Conservation (phyloP, 1,139 yeast genomes). For the Geotrichum reessii region DNA sequence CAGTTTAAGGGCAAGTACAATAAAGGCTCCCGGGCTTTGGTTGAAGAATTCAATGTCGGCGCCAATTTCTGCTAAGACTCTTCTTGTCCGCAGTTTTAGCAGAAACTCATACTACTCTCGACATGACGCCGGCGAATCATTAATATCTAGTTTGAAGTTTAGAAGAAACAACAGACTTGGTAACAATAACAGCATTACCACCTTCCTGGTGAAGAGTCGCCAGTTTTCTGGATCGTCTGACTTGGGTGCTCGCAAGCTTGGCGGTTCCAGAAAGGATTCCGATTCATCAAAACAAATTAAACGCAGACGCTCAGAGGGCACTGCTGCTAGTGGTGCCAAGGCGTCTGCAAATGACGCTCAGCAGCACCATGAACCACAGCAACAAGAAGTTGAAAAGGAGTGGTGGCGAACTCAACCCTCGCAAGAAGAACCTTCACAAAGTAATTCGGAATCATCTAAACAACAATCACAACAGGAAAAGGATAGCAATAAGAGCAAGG, state of each 20-base stretch:
- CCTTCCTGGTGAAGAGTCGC: not conserved
- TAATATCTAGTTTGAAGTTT: not conserved
- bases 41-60: not conserved
- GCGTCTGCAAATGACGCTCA: not conserved
- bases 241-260: not conserved
- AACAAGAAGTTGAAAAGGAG: slow-evolving; percentile 5
- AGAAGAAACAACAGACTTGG: not conserved
- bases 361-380: no score
- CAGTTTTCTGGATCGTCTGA: not conserved
- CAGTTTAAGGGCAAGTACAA: slow-evolving; percentile 4
- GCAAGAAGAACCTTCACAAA: not conserved
- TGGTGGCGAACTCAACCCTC: slow-evolving; percentile 3
- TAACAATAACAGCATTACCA: not conserved
- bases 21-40: not conserved
- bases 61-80: not conserved
- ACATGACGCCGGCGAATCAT: not conserved
- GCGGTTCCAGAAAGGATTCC: not conserved
- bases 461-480: not conserved
- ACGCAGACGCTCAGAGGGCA: not conserved
- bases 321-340: not conserved
- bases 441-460: not conserved
- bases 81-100: not conserved
- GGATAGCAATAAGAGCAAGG: no score
- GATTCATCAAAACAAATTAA: not conserved
- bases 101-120: not conserved